Evolutionary conservation across 345 rosid genomes (phyloP).

Genomic region (Heritiera littoralis): DNA sequence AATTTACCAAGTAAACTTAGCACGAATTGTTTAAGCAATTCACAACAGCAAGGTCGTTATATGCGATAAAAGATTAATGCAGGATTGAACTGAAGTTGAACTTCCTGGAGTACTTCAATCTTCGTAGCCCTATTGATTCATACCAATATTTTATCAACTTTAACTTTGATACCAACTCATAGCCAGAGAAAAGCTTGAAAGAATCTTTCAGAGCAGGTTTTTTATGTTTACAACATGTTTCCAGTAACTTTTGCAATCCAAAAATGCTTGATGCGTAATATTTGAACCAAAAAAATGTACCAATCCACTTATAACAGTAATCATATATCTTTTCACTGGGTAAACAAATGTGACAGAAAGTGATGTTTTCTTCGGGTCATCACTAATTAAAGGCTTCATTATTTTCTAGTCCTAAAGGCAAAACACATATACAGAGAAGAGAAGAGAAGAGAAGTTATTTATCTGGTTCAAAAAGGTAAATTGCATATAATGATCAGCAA

Average conservation of each 20-base stretch:
- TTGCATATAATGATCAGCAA: neutral
- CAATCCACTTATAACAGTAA: neutral
- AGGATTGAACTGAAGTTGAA: neutral
- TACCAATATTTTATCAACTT: neutral
- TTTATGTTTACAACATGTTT: neutral
- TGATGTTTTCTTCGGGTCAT: neutral
- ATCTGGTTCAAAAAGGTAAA: neutral
- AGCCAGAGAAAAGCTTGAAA: neutral
- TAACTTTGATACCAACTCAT: neutral
- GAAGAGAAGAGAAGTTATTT: neutral
- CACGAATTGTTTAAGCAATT: neutral
- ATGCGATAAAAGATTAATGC: neutral
- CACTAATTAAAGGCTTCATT: neutral
- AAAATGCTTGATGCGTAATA: too few species aligned
- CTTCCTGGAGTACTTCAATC: neutral
- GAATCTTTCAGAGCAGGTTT: neutral
- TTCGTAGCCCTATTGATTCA: neutral
- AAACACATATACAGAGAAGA: neutral
- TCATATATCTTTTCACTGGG: neutral
- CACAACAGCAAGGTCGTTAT: neutral
- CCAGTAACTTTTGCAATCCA: too few species aligned
- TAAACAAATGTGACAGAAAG: neutral
- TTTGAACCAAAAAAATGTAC: neutral
- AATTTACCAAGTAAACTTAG: neutral
- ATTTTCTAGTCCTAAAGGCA: neutral